phyloP scores from a whole-genome alignment of 2,329 filamentous ascomycete species.

The Sporothrix variecibatus region DNA sequence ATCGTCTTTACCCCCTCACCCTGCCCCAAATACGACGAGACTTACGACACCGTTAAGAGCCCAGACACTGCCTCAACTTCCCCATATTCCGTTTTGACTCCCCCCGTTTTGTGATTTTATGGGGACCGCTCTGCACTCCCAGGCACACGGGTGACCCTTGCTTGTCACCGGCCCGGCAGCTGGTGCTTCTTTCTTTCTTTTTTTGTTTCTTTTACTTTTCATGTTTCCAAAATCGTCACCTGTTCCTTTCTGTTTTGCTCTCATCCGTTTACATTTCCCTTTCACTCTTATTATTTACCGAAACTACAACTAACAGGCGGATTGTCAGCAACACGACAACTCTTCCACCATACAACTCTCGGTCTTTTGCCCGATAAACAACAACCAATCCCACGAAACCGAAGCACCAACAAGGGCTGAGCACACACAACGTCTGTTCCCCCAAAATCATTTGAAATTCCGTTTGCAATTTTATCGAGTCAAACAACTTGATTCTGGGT shows the following conservation, averaged over 20 bases:
- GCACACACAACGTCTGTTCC: neutral
- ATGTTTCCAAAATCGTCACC: neutral
- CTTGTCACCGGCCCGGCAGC: neutral
- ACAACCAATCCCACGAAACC: neutral
- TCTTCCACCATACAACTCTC: neutral
- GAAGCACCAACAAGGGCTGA: neutral
- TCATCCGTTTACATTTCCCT: neutral
- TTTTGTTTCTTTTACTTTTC: neutral
- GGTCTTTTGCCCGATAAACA: neutral
- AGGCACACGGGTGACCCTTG: neutral
- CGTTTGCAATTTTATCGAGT: neutral
- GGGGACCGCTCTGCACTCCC: neutral
- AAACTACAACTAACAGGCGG: neutral
- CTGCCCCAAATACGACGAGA: neutral
- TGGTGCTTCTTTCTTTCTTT: neutral
- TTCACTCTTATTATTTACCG: neutral
- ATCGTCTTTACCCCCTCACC: neutral
- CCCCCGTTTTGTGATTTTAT: neutral
- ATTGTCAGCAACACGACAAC: slow-evolving; percentile 1
- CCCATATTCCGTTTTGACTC: neutral
- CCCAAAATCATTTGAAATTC: neutral
- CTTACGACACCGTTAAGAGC: too few species aligned
- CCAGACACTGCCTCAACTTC: neutral
- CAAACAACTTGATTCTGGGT: neutral
- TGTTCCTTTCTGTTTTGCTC: neutral